These are phyloP conservation scores for Penicillium sp. DNA, from an alignment of 2,329 filamentous ascomycete genomes.

Conservation along the genomic window DNA sequence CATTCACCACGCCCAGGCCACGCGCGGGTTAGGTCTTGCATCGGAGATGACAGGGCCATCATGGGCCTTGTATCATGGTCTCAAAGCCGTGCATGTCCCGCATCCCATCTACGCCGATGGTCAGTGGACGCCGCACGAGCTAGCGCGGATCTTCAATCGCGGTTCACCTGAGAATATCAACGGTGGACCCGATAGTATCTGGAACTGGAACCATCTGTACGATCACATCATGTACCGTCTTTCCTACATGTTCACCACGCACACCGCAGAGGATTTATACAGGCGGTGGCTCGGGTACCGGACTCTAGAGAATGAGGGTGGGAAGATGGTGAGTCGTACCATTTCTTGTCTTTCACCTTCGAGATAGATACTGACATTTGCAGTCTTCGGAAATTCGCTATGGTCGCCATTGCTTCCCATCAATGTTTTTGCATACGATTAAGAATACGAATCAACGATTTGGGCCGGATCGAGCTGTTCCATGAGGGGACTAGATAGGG, in stretches of 20 bases:
- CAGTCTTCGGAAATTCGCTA: constrained; percentile 15
- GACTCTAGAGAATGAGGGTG: constrained; percentile 17
- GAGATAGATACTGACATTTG: not conserved
- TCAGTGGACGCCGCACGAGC: constrained; percentile 50
- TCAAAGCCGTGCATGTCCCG: constrained; percentile 66
- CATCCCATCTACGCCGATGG: constrained; percentile 55
- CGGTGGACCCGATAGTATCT: constrained; percentile 41
- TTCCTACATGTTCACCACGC: constrained; percentile 27
- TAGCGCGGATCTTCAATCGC: constrained; percentile 53
- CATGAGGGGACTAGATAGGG: constrained; percentile 4
- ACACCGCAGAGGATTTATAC: constrained; percentile 48
- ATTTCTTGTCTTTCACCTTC: not conserved
- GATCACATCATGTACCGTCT: constrained; percentile 28
- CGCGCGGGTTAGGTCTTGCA: constrained; percentile 64
- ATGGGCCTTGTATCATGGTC: constrained; percentile 65
- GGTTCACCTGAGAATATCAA: constrained; percentile 47
- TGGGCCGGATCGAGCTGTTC: constrained; percentile 19
- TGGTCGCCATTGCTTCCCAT: constrained; percentile 23
- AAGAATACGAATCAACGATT: constrained; percentile 19
- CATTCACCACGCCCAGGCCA: constrained; percentile 67
- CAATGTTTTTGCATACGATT: constrained; percentile 24
- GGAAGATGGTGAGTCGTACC: constrained; percentile 6
- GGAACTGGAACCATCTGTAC: constrained; percentile 28
- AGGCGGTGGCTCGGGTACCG: constrained; percentile 49
- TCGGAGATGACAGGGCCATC: constrained; percentile 72